These are phyloP conservation scores for Termitomyces sp. DNA, from an alignment of 768 basidiomycete genomes.

Conservation along the genomic window DNA sequence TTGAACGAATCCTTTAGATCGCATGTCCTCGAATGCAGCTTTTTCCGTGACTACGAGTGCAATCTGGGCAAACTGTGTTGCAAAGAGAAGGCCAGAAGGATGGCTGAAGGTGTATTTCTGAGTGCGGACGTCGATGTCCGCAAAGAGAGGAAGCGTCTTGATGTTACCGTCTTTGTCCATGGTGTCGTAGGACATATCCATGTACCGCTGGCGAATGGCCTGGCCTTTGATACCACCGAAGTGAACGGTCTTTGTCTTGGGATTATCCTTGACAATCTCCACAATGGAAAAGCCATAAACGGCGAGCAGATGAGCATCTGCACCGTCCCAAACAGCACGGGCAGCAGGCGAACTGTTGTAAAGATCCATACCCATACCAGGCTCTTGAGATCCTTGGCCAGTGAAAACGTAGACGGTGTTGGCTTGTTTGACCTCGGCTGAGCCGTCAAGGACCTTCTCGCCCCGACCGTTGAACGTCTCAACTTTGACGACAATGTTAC, in stretches of 20 bases:
- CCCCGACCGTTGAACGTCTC: slow-evolving; percentile 80
- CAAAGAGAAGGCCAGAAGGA: slow-evolving; percentile 90
- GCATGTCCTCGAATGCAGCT: slow-evolving; percentile 98
- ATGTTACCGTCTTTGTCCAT: slow-evolving; percentile 95
- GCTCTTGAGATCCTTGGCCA: slow-evolving; percentile 96
- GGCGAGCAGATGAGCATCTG: slow-evolving; percentile 87
- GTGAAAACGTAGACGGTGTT: slow-evolving; percentile 96
- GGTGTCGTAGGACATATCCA: slow-evolving; percentile 98
- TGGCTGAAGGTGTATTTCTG: slow-evolving; percentile 99
- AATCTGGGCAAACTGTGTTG: slow-evolving; percentile 98
- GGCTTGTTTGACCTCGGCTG: slow-evolving; percentile 90
- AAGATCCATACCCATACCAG: slow-evolving; percentile 99
- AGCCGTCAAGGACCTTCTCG: slow-evolving; percentile 89
- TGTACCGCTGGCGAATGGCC: slow-evolving; percentile 97
- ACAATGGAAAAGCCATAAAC: slow-evolving; percentile 99
- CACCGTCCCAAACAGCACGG: slow-evolving; percentile 94
- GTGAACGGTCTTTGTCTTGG: slow-evolving; percentile 96
- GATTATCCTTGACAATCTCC: slow-evolving; percentile 98
- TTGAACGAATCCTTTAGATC: slow-evolving; percentile 92
- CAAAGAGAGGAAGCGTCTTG: slow-evolving; percentile 93
- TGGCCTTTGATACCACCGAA: slow-evolving; percentile 99
- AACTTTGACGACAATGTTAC: slow-evolving; percentile 88
- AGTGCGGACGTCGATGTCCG: slow-evolving; percentile 91
- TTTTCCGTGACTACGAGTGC: slow-evolving; percentile 98
- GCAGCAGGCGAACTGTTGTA: slow-evolving; percentile 92